A percentile compares a stretch with the other conserved stretches of the same genome.
phyloP scores from a whole-genome alignment of 2,329 filamentous ascomycete genomes.

The Fusarium longipes region DNA sequence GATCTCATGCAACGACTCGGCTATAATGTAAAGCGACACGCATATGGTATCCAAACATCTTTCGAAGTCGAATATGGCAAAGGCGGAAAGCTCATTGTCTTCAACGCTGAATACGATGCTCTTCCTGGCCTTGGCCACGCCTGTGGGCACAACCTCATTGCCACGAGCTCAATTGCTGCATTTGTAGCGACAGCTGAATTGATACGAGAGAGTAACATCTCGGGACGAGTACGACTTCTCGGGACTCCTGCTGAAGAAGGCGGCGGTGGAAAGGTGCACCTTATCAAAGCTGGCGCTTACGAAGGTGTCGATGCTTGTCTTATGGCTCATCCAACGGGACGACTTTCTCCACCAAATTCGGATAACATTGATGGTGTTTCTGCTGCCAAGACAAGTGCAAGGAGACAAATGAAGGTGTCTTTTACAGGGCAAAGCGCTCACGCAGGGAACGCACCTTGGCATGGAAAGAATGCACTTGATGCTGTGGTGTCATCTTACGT shows the following conservation, averaged over 20 bases:
- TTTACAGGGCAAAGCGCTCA: slow-evolving; percentile 68
- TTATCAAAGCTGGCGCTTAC: slow-evolving; percentile 59
- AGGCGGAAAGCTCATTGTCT: slow-evolving; percentile 22
- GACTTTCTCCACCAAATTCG: background rate
- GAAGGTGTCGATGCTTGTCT: slow-evolving; percentile 49
- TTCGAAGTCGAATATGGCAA: slow-evolving; percentile 32
- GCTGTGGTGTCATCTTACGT: slow-evolving; percentile 63
- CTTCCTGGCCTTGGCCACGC: slow-evolving; percentile 30
- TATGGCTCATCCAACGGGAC: slow-evolving; percentile 46
- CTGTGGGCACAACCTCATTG: slow-evolving; percentile 34
- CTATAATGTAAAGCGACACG: slow-evolving; percentile 15
- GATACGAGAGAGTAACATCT: background rate
- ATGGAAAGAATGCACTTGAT: slow-evolving; percentile 69
- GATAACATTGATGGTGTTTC: slow-evolving; percentile 49
- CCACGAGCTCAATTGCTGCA: slow-evolving; percentile 27
- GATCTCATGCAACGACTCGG: slow-evolving; percentile 15
- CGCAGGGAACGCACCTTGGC: slow-evolving; percentile 67
- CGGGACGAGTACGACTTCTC: slow-evolving; percentile 13
- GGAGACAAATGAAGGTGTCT: slow-evolving; percentile 62
- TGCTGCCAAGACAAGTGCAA: slow-evolving; percentile 59
- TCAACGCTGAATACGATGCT: slow-evolving; percentile 37
- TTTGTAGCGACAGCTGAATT: slow-evolving; percentile 33
- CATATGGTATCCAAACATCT: slow-evolving; percentile 20
- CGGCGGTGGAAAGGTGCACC: slow-evolving; percentile 62
- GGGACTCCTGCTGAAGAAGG: slow-evolving; percentile 67